A percentile compares a stretch with the other conserved stretches of the same genome.
Evolutionary conservation across 306 rosid genomes (phyloP).

Genomic region (Trifolium pratense): DNA sequence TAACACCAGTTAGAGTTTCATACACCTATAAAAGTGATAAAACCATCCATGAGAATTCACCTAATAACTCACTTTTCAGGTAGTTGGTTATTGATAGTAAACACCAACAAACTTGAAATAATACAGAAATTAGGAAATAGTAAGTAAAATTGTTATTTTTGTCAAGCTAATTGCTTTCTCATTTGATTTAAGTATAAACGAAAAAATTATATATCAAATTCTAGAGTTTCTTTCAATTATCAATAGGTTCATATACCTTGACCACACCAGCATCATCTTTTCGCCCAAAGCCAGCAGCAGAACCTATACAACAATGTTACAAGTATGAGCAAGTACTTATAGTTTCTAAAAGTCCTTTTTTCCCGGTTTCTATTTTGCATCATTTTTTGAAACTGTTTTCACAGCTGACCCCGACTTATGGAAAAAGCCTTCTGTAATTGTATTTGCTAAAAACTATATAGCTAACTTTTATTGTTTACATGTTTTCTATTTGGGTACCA

Average conservation of each 20-base stretch:
- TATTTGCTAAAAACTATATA: slow-evolving; percentile 5
- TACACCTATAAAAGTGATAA: slow-evolving; percentile 60
- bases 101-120: slow-evolving; percentile 12
- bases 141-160: slow-evolving; percentile 11
- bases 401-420: background rate
- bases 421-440: background rate
- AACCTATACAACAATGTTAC: slow-evolving; percentile 59
- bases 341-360: slow-evolving; percentile 20
- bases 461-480: slow-evolving; percentile 11
- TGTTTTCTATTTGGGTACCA: slow-evolving; percentile 5
- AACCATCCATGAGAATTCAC: slow-evolving; percentile 10
- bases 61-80: slow-evolving; percentile 8
- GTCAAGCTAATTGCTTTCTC: slow-evolving; percentile 20
- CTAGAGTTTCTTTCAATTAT: slow-evolving; percentile 11
- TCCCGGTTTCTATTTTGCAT: background rate
- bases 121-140: background rate
- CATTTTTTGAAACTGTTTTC: background rate
- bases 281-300: slow-evolving; percentile 97
- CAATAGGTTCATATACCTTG: slow-evolving; percentile 64
- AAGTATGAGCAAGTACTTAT: slow-evolving; percentile 34
- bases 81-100: slow-evolving; percentile 16
- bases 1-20: slow-evolving; percentile 85
- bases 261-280: slow-evolving; percentile 97
- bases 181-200: slow-evolving; percentile 12
- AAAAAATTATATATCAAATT: slow-evolving; percentile 22